Percentiles rank a stretch among this genome's conserved stretches.
phyloP scores from a whole-genome alignment of 2,329 filamentous ascomycete genomes.

The Sarocladium oryzae region DNA sequence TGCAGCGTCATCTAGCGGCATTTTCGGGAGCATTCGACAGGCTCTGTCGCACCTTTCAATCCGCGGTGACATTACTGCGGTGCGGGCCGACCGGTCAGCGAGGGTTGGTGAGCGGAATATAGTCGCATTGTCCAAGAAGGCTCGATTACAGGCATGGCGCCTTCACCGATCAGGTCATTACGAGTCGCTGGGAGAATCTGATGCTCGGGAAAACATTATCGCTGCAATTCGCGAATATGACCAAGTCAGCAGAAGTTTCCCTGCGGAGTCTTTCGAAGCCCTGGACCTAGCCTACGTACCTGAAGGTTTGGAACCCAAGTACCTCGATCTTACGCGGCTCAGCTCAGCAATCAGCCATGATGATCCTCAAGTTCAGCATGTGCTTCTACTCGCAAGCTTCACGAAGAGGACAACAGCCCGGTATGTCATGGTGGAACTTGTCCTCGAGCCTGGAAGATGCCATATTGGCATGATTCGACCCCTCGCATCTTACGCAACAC shows the following conservation, averaged over 20 bases:
- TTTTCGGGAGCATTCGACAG: slow-evolving; percentile 76
- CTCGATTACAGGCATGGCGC: slow-evolving; percentile 78
- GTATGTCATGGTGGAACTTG: slow-evolving; percentile 71
- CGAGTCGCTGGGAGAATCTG: slow-evolving; percentile 64
- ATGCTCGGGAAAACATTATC: slow-evolving; percentile 60
- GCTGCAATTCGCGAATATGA: slow-evolving; percentile 52
- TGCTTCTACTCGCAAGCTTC: slow-evolving; percentile 56
- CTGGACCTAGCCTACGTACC: slow-evolving; percentile 72
- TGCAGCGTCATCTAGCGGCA: slow-evolving; percentile 51
- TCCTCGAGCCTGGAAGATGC: slow-evolving; percentile 46
- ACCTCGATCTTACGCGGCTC: slow-evolving; percentile 43
- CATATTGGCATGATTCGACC: slow-evolving; percentile 62
- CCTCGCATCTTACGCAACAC: slow-evolving; percentile 57
- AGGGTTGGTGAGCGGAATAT: slow-evolving; percentile 80
- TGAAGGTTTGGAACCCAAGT: slow-evolving; percentile 42
- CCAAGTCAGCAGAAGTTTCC: slow-evolving; percentile 39
- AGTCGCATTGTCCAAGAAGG: slow-evolving; percentile 70
- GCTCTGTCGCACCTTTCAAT: slow-evolving; percentile 64
- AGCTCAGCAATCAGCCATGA: slow-evolving; percentile 43
- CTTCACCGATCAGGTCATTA: slow-evolving; percentile 83
- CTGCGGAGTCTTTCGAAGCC: slow-evolving; percentile 59
- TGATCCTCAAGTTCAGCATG: slow-evolving; percentile 46
- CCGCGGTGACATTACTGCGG: slow-evolving; percentile 73
- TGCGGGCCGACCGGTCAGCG: slow-evolving; percentile 64
- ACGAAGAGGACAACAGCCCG: slow-evolving; percentile 46